Percentiles rank a stretch among this genome's conserved stretches.
phyloP scores from a whole-genome alignment of 2,329 filamentous ascomycete genomes.

The Aspergillus eucalypticola region DNA sequence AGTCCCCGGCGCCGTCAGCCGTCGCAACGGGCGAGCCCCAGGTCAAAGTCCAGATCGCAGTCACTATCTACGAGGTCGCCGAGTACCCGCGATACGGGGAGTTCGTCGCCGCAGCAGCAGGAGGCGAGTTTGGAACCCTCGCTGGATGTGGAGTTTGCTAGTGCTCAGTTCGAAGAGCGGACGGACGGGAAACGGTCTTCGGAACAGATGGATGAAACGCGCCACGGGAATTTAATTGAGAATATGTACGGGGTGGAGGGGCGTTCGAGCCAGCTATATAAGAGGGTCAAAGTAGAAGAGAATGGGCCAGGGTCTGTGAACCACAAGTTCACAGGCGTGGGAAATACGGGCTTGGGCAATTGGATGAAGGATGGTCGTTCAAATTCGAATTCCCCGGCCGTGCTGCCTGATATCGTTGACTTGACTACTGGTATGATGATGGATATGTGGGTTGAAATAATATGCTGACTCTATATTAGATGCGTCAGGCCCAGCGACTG shows the following conservation, averaged over 20 bases:
- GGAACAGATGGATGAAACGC: conserved; percentile 32
- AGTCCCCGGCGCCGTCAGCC: conserved; percentile 20
- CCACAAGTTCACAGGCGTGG: conserved; percentile 46
- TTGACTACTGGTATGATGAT: conserved; percentile 41
- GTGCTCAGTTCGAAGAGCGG: conserved; percentile 21
- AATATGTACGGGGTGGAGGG: conserved; percentile 73
- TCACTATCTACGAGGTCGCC: conserved; percentile 16
- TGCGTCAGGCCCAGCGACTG: conserved; percentile 22
- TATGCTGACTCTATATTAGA: conserved; percentile 27
- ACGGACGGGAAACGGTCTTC: conserved; percentile 33
- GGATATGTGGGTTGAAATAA: neutral
- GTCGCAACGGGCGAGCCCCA: conserved; percentile 9
- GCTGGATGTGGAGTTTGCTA: conserved; percentile 34
- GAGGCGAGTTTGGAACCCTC: conserved; percentile 15
- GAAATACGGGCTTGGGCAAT: conserved; percentile 61
- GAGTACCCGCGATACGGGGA: conserved; percentile 11
- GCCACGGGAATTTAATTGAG: conserved; percentile 61
- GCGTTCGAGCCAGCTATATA: conserved; percentile 62
- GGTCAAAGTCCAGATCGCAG: conserved; percentile 20
- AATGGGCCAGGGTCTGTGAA: conserved; percentile 42
- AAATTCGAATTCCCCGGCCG: conserved; percentile 41
- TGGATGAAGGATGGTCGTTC: conserved; percentile 65
- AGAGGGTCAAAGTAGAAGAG: conserved; percentile 62
- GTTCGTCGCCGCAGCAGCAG: conserved; percentile 14
- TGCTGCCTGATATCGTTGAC: conserved; percentile 54